Conservation (phyloP, 306 rosid genomes). For the Vigna mungo region DNA sequence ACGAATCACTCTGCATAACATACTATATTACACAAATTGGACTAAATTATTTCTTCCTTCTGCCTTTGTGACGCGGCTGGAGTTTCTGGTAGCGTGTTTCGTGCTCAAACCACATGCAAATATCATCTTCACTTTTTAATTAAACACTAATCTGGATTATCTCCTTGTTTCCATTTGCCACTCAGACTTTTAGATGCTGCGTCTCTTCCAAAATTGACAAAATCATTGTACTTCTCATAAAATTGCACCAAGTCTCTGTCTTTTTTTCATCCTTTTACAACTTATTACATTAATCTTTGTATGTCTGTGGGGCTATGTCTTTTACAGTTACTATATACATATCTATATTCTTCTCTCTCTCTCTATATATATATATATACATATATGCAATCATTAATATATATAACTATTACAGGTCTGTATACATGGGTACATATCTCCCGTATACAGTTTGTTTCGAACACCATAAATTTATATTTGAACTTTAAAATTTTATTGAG, state of each 20-base stretch:
- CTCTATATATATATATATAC: too few species aligned
- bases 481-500: too few species aligned
- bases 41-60: constrained; percentile 40
- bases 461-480: too few species aligned
- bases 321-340: too few species aligned
- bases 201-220: constrained; percentile 38
- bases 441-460: too few species aligned
- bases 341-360: too few species aligned
- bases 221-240: constrained; percentile 11
- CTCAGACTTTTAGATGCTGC: constrained; percentile 34
- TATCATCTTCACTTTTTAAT: constrained; percentile 19
- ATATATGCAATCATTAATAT: too few species aligned
- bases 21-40: constrained; percentile 35
- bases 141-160: constrained; percentile 37
- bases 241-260: neutral
- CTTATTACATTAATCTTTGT: neutral
- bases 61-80: constrained; percentile 49
- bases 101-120: constrained; percentile 73
- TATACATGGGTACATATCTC: too few species aligned
- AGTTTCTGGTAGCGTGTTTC: constrained; percentile 60
- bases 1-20: constrained; percentile 37
- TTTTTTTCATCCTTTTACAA: neutral
- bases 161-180: constrained; percentile 47
- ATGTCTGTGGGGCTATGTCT: too few species aligned
- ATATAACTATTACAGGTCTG: too few species aligned